Conservation (phyloP, 164 flowering plant genomes). For the Protea cynaroides region DNA sequence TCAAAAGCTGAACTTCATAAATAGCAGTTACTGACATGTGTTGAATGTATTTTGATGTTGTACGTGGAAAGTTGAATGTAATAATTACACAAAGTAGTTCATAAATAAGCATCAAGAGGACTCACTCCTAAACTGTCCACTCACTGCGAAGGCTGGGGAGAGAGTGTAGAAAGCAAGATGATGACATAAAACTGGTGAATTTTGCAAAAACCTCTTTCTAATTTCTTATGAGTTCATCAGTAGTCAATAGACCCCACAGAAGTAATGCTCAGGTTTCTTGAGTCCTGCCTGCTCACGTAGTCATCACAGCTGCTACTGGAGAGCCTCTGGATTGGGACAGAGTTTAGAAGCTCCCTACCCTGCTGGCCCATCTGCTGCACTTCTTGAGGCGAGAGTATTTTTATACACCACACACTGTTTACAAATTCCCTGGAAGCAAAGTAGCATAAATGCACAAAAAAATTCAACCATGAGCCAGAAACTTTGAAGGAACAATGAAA, state of each 20-base stretch:
- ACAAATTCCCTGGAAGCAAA: conserved; percentile 76
- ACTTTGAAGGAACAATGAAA: too few species aligned
- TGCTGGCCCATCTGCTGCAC: conserved; percentile 83
- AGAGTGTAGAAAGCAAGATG: conserved; percentile 20
- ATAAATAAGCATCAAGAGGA: neutral
- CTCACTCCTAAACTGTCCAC: neutral
- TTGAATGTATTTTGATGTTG: conserved; percentile 8
- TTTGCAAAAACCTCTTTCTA: neutral
- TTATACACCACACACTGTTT: conserved; percentile 83
- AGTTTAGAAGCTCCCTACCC: conserved; percentile 58
- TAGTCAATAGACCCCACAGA: conserved; percentile 67
- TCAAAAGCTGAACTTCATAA: neutral
- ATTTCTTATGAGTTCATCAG: conserved; percentile 15
- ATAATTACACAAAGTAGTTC: conserved; percentile 7
- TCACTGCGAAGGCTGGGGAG: conserved; percentile 6
- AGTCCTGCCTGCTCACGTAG: conserved; percentile 42
- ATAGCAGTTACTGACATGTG: neutral
- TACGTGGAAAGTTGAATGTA: neutral
- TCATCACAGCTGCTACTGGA: conserved; percentile 54
- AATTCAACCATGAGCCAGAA: too few species aligned
- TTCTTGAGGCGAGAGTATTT: conserved; percentile 91
- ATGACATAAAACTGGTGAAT: conserved; percentile 8
- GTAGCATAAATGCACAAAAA: neutral
- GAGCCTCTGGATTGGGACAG: conserved; percentile 54
- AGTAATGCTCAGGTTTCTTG: conserved; percentile 48